These are phyloP conservation scores for Candida pseudocylindracea DNA, from an alignment of 1,139 yeast species.

Conservation along the genomic window DNA sequence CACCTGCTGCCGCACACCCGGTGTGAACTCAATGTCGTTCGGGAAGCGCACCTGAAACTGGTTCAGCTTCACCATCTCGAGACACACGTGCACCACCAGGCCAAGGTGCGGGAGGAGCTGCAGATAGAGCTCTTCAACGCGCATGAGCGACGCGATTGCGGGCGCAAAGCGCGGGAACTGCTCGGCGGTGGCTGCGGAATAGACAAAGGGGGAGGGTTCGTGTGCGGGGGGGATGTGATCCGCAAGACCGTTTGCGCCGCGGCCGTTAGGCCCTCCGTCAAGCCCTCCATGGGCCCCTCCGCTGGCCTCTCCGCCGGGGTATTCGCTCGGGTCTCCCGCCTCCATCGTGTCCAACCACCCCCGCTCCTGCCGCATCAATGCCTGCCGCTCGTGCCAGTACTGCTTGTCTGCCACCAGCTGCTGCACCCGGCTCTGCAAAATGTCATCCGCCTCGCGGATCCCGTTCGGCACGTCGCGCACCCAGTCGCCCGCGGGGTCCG, in stretches of 20 bases:
- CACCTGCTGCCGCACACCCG: conserved; percentile 16
- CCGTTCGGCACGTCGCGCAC: conserved; percentile 36
- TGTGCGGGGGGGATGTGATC: too few species aligned
- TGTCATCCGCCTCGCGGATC: conserved; percentile 46
- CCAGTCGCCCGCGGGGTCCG: conserved; percentile 67
- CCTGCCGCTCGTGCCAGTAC: conserved; percentile 46
- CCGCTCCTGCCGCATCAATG: conserved; percentile 56
- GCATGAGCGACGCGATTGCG: conserved; percentile 20
- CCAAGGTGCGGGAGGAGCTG: conserved; percentile 29
- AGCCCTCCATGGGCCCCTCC: too few species aligned
- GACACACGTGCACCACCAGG: conserved; percentile 37
- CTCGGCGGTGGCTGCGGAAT: too few species aligned
- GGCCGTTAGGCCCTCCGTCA: too few species aligned
- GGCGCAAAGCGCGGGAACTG: too few species aligned
- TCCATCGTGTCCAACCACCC: conserved; percentile 25
- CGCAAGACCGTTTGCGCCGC: too few species aligned
- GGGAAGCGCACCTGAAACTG: conserved; percentile 9
- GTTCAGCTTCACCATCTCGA: conserved; percentile 37
- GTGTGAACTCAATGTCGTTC: conserved; percentile 3
- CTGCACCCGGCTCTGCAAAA: conserved; percentile 37
- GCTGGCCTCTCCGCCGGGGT: too few species aligned
- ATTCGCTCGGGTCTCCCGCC: too few species aligned
- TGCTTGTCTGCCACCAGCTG: conserved; percentile 48
- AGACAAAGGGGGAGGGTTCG: too few species aligned
- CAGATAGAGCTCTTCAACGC: conserved; percentile 41